Conservation (phyloP, 768 basidiomycete genomes). For the Leucosporidium scottii region DNA sequence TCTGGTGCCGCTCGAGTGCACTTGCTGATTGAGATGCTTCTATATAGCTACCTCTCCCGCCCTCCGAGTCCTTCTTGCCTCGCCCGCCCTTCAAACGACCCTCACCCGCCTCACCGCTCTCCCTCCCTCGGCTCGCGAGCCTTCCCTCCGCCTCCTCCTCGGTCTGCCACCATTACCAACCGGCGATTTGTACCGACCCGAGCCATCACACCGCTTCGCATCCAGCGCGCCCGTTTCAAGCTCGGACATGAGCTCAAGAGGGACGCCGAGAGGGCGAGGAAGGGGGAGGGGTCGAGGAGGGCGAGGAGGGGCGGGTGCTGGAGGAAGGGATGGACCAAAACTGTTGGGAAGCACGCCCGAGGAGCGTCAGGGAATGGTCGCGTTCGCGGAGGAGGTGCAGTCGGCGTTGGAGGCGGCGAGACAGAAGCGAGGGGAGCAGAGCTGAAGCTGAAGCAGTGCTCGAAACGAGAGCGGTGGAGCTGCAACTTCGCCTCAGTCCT, state of each 20-base stretch:
- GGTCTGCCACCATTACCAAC: conserved; percentile 12
- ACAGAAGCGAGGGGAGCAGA: background rate
- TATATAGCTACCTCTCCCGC: conserved; percentile 10
- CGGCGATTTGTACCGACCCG: conserved; percentile 1
- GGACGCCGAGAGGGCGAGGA: background rate
- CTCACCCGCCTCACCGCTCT: conserved; percentile 12
- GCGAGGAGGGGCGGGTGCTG: background rate
- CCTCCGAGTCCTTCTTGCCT: conserved; percentile 17
- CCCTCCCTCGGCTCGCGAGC: conserved; percentile 14
- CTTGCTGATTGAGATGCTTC: background rate
- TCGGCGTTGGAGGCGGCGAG: conserved; percentile 7
- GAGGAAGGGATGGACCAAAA: background rate
- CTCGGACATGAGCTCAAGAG: too few species aligned
- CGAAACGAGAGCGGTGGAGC: too few species aligned
- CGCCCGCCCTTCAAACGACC: conserved; percentile 6
- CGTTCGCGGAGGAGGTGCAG: conserved; percentile 13
- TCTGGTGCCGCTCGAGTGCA: background rate
- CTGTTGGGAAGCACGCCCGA: conserved; percentile 18
- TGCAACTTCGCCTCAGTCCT: too few species aligned
- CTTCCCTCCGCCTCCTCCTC: conserved; percentile 22
- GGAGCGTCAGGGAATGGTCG: conserved; percentile 16
- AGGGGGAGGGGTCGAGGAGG: background rate
- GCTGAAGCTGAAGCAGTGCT: too few species aligned
- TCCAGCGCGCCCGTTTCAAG: background rate
- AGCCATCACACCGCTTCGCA: background rate